Percentiles rank a stretch among this genome's conserved stretches.
Evolutionary conservation across 164 flowering plant genomes (phyloP).

Genomic region (Stephania japonica): DNA sequence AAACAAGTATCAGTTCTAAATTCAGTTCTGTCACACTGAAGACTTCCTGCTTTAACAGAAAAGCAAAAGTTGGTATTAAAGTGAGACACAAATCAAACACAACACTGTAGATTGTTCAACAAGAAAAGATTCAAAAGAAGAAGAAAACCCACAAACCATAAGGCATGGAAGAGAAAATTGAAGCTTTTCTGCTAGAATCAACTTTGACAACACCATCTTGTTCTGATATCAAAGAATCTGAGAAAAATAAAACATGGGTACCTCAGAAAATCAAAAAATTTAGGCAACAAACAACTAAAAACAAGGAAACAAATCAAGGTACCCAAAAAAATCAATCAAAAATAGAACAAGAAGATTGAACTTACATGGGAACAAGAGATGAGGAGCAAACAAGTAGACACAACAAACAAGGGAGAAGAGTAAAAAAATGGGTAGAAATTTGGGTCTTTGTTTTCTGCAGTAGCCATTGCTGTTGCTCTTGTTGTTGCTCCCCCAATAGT

Average conservation of each 20-base stretch:
- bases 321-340: not conserved
- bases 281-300: slow-evolving; percentile 1
- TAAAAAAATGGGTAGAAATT: slow-evolving; percentile 44
- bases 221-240: slow-evolving; percentile 45
- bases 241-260: slow-evolving; percentile 6
- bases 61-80: not conserved
- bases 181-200: slow-evolving; percentile 8
- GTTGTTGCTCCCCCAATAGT: slow-evolving; percentile 1
- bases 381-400: slow-evolving; percentile 40
- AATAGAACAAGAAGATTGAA: slow-evolving; percentile 10
- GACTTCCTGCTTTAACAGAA: slow-evolving; percentile 36
- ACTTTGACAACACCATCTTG: slow-evolving; percentile 20
- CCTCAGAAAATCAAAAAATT: slow-evolving; percentile 8
- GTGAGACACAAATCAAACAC: not conserved
- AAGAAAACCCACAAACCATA: slow-evolving; percentile 33
- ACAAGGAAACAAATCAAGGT: not conserved
- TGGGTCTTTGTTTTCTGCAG: slow-evolving; percentile 47
- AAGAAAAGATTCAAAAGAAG: not conserved
- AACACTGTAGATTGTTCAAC: too few species aligned
- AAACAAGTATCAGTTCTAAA: slow-evolving; percentile 63
- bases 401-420: slow-evolving; percentile 51
- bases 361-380: slow-evolving; percentile 44
- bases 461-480: slow-evolving; percentile 22
- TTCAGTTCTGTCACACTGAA: slow-evolving; percentile 77
- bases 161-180: slow-evolving; percentile 44